Percentiles rank a stretch among this genome's conserved stretches.
Conservation (phyloP, 163 green algal genomes). For the Chlamydomonas reinhardtii region DNA sequence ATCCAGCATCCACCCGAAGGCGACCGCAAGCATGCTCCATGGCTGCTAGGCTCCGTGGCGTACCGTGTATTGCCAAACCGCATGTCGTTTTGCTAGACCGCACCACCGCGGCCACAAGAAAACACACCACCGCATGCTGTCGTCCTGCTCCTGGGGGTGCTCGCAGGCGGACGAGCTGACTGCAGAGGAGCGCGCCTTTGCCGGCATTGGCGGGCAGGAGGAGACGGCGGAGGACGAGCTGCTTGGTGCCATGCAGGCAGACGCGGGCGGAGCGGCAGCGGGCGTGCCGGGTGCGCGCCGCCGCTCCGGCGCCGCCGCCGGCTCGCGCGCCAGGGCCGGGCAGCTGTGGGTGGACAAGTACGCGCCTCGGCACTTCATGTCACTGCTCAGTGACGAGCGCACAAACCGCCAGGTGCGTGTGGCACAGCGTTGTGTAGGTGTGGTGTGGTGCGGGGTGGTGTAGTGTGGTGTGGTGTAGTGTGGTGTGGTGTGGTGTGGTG, state of each 20-base stretch:
- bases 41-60: no score
- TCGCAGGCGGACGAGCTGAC: not conserved
- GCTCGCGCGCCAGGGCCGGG: not conserved
- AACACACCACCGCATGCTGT: no score
- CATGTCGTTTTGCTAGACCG: no score
- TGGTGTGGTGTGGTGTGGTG: no score
- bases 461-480: no score
- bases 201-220: not conserved
- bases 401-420: constrained; percentile 83
- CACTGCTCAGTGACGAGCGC: constrained; percentile 89
- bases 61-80: no score
- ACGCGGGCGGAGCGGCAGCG: not conserved
- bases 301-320: not conserved
- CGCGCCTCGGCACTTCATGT: constrained; percentile 80
- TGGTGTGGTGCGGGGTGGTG: constrained; percentile 58
- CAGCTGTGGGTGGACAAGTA: constrained; percentile 93
- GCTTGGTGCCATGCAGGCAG: not conserved
- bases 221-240: not conserved
- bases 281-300: not conserved
- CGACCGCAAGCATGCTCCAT: no score
- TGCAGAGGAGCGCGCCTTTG: constrained; percentile 17
- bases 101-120: no score
- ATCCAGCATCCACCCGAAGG: no score
- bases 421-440: constrained; percentile 43
- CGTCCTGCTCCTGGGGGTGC: not conserved